These are phyloP conservation scores for Parastagonospora avenae DNA, from an alignment of 2,329 filamentous ascomycete species.

Conservation along the genomic window DNA sequence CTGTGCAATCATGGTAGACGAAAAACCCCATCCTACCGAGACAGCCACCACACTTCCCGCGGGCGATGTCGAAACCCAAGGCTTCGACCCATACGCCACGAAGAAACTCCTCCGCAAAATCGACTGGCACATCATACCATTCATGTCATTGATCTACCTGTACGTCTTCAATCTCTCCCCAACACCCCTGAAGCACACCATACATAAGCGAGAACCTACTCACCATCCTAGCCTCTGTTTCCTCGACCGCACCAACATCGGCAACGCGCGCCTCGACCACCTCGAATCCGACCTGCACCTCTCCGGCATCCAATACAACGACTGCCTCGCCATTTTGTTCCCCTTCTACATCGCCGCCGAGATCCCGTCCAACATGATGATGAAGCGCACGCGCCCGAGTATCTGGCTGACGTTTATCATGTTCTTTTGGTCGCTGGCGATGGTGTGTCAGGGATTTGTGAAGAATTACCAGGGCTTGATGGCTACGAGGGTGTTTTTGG, in stretches of 20 bases:
- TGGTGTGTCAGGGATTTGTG: conserved; percentile 40
- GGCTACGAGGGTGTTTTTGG: conserved; percentile 37
- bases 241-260: conserved; percentile 58
- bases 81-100: conserved; percentile 50
- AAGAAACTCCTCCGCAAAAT: conserved; percentile 60
- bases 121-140: conserved; percentile 62
- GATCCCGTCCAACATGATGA: conserved; percentile 62
- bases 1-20: conserved; percentile 11
- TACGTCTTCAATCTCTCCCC: conserved; percentile 25
- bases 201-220: no score
- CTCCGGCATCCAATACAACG: conserved; percentile 60
- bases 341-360: conserved; percentile 60
- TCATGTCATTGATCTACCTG: conserved; percentile 65
- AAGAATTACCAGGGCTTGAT: conserved; percentile 37
- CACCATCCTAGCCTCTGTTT: conserved; percentile 54
- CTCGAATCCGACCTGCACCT: conserved; percentile 45
- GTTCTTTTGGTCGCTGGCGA: conserved; percentile 40
- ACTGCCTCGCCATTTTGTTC: conserved; percentile 61
- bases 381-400: conserved; percentile 51
- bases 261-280: conserved; percentile 48
- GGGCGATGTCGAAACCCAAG: conserved; percentile 32
- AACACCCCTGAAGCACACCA: no score
- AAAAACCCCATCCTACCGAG: conserved; percentile 9
- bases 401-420: conserved; percentile 46
- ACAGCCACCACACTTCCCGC: conserved; percentile 12